phyloP scores from a whole-genome alignment of 495 filamentous ascomycete genomes.

The Trichoderma reesei region DNA sequence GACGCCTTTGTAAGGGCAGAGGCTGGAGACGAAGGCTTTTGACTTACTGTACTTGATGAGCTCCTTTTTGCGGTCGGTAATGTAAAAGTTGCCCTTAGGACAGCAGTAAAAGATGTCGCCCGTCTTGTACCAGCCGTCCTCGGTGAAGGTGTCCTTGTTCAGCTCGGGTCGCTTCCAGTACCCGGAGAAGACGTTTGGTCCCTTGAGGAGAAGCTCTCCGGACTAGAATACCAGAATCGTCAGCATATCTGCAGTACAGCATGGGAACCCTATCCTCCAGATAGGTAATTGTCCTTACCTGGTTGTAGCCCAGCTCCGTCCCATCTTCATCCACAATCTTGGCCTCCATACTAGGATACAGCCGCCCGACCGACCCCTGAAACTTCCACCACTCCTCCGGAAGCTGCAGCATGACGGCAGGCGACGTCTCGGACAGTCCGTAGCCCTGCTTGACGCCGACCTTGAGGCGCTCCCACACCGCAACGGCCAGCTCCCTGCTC shows the following conservation, averaged over 20 bases:
- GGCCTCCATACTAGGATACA: conserved; percentile 74
- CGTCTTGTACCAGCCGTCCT: conserved; percentile 75
- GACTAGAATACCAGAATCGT: conserved; percentile 23
- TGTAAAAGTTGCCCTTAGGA: conserved; percentile 40
- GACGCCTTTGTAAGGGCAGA: too few relatives aligned
- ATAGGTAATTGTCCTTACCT: conserved; percentile 12
- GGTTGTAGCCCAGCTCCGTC: conserved; percentile 46
- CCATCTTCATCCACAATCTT: conserved; percentile 65
- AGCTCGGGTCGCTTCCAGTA: conserved; percentile 63
- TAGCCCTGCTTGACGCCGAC: conserved; percentile 60
- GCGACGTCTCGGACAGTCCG: conserved; percentile 46
- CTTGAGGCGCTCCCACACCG: conserved; percentile 63
- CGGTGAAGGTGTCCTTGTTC: conserved; percentile 54
- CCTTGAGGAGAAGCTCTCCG: conserved; percentile 70
- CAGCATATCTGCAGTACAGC: neutral
- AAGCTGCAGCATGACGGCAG: conserved; percentile 45
- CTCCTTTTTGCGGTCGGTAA: conserved; percentile 84
- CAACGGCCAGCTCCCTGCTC: conserved; percentile 70
- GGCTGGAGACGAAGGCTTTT: too few relatives aligned
- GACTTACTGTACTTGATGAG: conserved; percentile 70
- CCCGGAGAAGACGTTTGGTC: conserved; percentile 65
- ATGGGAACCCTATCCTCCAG: neutral
- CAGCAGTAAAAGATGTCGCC: conserved; percentile 62
- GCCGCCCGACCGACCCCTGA: conserved; percentile 70
- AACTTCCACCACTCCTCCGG: conserved; percentile 69